Evolutionary conservation across 2,329 filamentous ascomycete species (phyloP).

Genomic region (Cordyceps cateniannulata): DNA sequence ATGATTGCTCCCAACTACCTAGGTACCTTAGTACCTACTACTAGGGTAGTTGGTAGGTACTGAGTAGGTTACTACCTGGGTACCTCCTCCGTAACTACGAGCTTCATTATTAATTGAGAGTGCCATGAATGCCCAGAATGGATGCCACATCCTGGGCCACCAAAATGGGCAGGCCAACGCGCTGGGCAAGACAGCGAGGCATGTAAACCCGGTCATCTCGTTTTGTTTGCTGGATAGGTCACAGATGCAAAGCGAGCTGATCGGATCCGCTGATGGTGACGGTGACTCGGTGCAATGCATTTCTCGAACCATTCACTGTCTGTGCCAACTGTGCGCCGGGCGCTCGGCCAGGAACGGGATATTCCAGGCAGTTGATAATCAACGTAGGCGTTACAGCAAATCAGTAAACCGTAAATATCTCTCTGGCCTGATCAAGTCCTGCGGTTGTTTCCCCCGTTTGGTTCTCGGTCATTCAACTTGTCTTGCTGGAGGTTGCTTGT

Average conservation of each 20-base stretch:
- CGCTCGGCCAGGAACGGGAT: not conserved
- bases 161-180: not conserved
- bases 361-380: not conserved
- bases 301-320: not conserved
- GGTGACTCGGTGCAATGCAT: not conserved
- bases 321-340: not conserved
- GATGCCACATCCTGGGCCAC: not conserved
- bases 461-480: no score
- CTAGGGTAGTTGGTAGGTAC: no score
- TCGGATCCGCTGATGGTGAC: not conserved
- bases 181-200: not conserved
- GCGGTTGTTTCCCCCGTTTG: no score
- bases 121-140: not conserved
- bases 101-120: no score
- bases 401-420: not conserved
- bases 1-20: not conserved
- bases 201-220: not conserved
- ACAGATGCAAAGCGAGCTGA: no score
- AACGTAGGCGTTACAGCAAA: not conserved
- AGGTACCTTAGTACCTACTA: no score
- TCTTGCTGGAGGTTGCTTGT: no score
- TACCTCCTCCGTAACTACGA: no score
- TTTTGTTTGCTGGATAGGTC: not conserved
- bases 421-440: not conserved
- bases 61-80: no score